Percentiles rank a stretch among this genome's conserved stretches.
phyloP scores from a whole-genome alignment of 345 rosid genomes.

The Lepidium didymum region DNA sequence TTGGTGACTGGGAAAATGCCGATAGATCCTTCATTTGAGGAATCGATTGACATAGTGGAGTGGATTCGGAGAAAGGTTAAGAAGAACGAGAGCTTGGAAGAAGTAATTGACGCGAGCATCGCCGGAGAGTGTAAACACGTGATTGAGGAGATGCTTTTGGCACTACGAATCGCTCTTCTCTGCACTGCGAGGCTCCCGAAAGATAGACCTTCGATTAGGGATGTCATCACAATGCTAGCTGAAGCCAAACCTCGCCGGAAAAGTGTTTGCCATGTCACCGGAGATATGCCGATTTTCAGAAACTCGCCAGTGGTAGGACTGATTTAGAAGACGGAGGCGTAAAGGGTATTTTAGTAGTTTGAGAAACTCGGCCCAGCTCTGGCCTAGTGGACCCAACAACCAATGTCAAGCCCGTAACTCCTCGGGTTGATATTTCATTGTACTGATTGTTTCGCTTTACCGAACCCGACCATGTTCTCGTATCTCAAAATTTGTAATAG shows the following conservation, averaged over 20 bases:
- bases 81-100: conserved; percentile 43
- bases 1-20: conserved; percentile 78
- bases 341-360: conserved; percentile 16
- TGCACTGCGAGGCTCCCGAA: conserved; percentile 77
- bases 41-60: conserved; percentile 56
- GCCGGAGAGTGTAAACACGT: conserved; percentile 77
- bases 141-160: conserved; percentile 80
- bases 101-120: conserved; percentile 57
- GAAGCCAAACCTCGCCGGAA: conserved; percentile 88
- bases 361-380: not conserved
- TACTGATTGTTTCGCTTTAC: not conserved
- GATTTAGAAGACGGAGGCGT: conserved; percentile 26
- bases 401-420: too few relatives aligned
- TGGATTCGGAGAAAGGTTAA: conserved; percentile 55
- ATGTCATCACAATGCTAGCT: conserved; percentile 69
- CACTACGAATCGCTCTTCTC: conserved; percentile 60
- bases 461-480: not conserved
- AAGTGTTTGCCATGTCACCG: conserved; percentile 46
- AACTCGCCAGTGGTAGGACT: conserved; percentile 53
- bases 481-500: too few relatives aligned
- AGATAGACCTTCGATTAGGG: conserved; percentile 86
- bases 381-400: not conserved
- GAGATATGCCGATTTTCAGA: conserved; percentile 50
- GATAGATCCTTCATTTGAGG: conserved; percentile 70
- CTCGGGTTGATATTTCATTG: not conserved